Base-by-base conservation (phyloP, 2,329 filamentous ascomycete species). In the Simplicillium aogashimaense region DNA sequence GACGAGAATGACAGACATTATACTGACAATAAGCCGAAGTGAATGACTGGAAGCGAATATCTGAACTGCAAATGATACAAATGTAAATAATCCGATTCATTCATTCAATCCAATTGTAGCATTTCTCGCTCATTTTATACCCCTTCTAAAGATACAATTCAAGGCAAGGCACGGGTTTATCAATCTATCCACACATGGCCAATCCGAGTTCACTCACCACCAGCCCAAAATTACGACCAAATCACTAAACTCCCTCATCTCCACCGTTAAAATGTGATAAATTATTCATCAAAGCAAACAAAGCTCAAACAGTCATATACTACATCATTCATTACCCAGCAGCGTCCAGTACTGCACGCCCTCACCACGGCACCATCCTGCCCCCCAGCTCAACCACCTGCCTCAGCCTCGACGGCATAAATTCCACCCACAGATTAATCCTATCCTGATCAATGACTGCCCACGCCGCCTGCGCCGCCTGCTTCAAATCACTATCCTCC, bases 371-470 rank as follows among this genome's bases (percentile, higher is more conserved):
- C 9, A 61, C 53, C 47, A 63, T 46, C 35, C 44, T 49, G 0
- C 59, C 59, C 3, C 58, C 55, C 2, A 42, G 51, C 5, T 56
- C 56, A 15, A 61, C 39, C 4, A 63, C 55, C 34, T 55, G 49
- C 43, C 46, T 52, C 37, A 63, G 28, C 25, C 59, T 45, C 48
- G 58, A 53, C 14, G 53, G 54, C 60, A 62, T 63, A 14, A 56
- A 53, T 16, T 61, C 60, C 7, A 62, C 57, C 60, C 60, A 63
- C 39, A 57, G 43, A 36, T 63, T 53, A 35, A 63, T 43, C 35
- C 52, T 51, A 39, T 57, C 57, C 46, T 59, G 52, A 2, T 53
- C 49, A 29, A 62, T 35, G 2, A 29, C 39, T 16, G 16, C 34
- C 39, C 39, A 41, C 4, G 53, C 53, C 29, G 54, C 50, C 12